Percentiles rank a stretch among this genome's conserved stretches.
These are phyloP conservation scores for Entomortierella parvispora DNA, from an alignment of 192 early-diverging fungal species.

Conservation along the genomic window DNA sequence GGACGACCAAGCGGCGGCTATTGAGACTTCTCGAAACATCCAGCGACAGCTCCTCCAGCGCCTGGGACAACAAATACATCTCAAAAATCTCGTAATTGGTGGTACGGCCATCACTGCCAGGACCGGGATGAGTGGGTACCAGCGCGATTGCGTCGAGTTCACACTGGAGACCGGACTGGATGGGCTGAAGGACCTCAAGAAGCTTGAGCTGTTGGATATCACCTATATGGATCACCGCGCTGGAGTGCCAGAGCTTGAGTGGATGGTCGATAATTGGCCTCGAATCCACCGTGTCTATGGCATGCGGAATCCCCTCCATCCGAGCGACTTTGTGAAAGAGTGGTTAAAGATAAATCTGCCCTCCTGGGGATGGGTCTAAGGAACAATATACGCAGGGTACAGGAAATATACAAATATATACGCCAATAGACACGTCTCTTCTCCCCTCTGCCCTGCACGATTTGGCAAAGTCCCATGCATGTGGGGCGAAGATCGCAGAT, in stretches of 20 bases:
- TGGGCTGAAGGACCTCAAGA: neutral
- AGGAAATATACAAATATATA: too few relatives aligned
- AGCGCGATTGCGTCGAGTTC: constrained; percentile 4
- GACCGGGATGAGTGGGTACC: neutral
- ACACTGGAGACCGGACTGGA: constrained; percentile 5
- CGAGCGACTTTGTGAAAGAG: too few relatives aligned
- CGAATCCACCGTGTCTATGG: too few relatives aligned
- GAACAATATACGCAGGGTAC: too few relatives aligned
- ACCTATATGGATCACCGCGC: constrained; percentile 5
- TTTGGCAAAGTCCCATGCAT: too few relatives aligned
- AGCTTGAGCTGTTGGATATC: constrained; percentile 2
- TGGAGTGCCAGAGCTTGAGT: constrained; percentile 6
- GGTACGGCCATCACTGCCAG: neutral
- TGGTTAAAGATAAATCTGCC: too few relatives aligned
- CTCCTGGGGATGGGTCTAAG: too few relatives aligned
- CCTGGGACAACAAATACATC: constrained; percentile 3
- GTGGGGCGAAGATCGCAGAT: too few relatives aligned
- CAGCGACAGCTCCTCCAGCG: constrained; percentile 13
- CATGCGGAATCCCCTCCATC: too few relatives aligned
- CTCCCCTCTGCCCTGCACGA: too few relatives aligned
- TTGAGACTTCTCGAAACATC: neutral
- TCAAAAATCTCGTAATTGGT: neutral
- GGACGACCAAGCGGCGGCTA: neutral
- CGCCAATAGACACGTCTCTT: too few relatives aligned
- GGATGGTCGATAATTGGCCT: neutral